phyloP scores from a whole-genome alignment of 1,284 basidiomycete species.

The Naganishia cerealis region DNA sequence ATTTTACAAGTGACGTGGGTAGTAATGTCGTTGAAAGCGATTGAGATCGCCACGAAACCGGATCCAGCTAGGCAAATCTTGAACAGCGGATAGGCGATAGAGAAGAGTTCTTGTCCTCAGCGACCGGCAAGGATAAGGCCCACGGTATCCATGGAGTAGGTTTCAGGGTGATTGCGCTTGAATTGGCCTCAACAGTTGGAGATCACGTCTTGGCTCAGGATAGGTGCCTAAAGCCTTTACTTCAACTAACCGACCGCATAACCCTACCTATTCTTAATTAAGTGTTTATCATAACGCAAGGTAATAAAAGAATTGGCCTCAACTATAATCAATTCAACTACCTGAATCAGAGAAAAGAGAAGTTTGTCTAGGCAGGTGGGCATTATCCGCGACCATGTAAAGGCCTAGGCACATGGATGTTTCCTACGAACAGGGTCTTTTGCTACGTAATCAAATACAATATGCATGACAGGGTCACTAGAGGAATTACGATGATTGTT shows the following conservation, averaged over 20 bases:
- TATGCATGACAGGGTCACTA: slow-evolving; percentile 50
- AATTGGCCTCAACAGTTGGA: slow-evolving; percentile 33
- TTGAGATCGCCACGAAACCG: slow-evolving; percentile 41
- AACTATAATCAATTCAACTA: too few relatives aligned
- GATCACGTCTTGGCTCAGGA: neutral
- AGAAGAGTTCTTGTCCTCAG: slow-evolving; percentile 40
- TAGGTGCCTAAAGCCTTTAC: neutral
- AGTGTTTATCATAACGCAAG: too few relatives aligned
- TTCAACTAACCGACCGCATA: neutral
- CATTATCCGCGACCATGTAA: too few relatives aligned
- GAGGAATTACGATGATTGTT: slow-evolving; percentile 42
- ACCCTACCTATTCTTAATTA: neutral
- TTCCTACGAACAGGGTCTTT: slow-evolving; percentile 48
- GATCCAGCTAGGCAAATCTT: slow-evolving; percentile 40
- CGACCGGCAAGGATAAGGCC: slow-evolving; percentile 40
- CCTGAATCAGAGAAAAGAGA: too few relatives aligned
- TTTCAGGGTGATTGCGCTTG: slow-evolving; percentile 43
- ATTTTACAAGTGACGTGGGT: slow-evolving; percentile 45
- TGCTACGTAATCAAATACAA: slow-evolving; percentile 50
- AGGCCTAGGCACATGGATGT: too few relatives aligned
- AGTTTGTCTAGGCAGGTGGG: too few relatives aligned
- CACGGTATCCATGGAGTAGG: slow-evolving; percentile 40
- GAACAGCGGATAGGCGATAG: slow-evolving; percentile 37
- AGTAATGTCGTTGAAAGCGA: slow-evolving; percentile 46
- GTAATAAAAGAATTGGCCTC: too few relatives aligned